Evolutionary conservation across 139 green algal genomes (phyloP).

Genomic region (Micromonas commoda): DNA sequence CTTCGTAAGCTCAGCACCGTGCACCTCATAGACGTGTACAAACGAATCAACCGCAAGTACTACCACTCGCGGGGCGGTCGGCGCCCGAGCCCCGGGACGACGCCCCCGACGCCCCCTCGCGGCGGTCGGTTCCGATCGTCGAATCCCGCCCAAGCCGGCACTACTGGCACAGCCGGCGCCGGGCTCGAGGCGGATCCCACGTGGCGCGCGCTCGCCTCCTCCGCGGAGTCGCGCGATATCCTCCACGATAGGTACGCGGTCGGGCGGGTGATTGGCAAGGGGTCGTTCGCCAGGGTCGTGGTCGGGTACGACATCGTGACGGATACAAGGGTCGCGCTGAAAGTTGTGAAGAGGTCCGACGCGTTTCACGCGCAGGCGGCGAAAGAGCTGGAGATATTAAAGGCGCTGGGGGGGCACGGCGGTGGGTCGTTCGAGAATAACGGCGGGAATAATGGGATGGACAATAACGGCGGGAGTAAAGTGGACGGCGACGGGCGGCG

Average conservation of each 20-base stretch:
- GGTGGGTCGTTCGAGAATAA: constrained; percentile 37
- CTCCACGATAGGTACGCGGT: constrained; percentile 55
- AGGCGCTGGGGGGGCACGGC: constrained; percentile 73
- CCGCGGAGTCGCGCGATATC: neutral
- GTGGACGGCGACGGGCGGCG: constrained; percentile 49
- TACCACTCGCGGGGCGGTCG: neutral
- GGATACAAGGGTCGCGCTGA: constrained; percentile 64
- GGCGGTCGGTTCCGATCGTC: too few species aligned
- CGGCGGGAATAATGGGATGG: constrained; percentile 78
- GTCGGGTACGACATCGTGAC: constrained; percentile 54
- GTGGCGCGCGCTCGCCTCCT: too few species aligned
- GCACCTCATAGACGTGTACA: neutral
- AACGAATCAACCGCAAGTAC: neutral
- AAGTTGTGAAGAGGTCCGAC: constrained; percentile 96
- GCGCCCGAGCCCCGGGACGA: too few species aligned
- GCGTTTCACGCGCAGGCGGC: constrained; percentile 85
- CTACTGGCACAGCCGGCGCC: too few species aligned
- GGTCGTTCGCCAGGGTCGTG: constrained; percentile 93
- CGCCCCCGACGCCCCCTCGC: too few species aligned
- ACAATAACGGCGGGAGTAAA: too few species aligned
- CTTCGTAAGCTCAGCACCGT: neutral
- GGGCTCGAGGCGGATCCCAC: too few species aligned
- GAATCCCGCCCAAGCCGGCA: too few species aligned
- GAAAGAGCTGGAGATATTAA: constrained; percentile 81
- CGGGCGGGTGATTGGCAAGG: constrained; percentile 71